Base-by-base conservation (phyloP, 2,329 filamentous ascomycete genomes). In the Orbilia brochopaga region DNA sequence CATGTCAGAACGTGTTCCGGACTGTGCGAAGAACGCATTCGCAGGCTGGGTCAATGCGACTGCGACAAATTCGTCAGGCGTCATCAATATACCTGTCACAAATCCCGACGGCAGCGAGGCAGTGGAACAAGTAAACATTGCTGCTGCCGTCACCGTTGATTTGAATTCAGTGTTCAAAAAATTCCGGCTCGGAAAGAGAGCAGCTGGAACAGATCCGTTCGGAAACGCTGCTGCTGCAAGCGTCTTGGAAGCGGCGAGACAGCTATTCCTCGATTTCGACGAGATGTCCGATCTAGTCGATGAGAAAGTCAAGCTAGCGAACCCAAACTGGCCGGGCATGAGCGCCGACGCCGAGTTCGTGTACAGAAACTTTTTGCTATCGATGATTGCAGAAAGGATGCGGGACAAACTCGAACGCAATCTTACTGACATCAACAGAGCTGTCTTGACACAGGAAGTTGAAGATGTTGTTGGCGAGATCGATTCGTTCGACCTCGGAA, bases 11-110 rank as follows among this genome's bases (percentile, higher is more conserved):
- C 58, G 67, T 30, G 60, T 72, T 10, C 67, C 67, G 6, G 55
- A 60, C 54, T 72, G 67, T 37, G 67, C 67, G 11, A 72, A 72
- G 61, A 60, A 50, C 10, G 59, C 63, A 24, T 72, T 72, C 35
- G 60, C 67, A 11, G 32, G 37, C 23, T 72, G 67, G 67, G 60
- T 57, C n/a, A 72, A 72, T 50, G 46, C 54, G 3, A 72, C 67
- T 1, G 59, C 67, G 24, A 27, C 23, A 24, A 72, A 64, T 32
- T 32, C 67, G 8, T 64, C 59, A 19, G 56, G 56, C n/a, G 42
- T 51, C 7, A 72, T 72, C 27, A 72, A 72, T n/a, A 35, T 65
- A 7, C 67, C 67, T 7, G 54, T 56, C 1, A 55, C 51, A n/a
- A 55, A 72, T 44, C 10, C 40, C 1, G 48, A 40, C 1, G 67